Base-by-base conservation (phyloP, 805 yeast genomes). In the Yamadazyma akitaensis region DNA sequence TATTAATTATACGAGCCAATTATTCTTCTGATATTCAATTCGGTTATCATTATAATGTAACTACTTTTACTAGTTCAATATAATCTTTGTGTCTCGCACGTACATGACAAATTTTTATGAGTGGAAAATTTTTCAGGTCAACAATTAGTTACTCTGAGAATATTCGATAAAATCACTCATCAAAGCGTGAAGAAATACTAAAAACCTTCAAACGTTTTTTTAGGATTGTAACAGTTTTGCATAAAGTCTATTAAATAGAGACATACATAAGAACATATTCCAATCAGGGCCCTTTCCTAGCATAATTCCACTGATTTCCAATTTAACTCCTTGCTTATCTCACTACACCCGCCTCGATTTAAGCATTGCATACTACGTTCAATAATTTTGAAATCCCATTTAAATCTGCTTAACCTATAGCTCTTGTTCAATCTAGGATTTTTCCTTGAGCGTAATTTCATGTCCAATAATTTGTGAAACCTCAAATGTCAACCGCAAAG, bases 401-500 rank as follows among this genome's bases (percentile, higher is more conserved):
- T 12, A 28, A 28, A 13, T 28, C 32, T 28, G 32, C 32, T 13
- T 28, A 9, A 28, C 32, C 32, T 12, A 28, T 28, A 28, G n/a
- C 32, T 28, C 32, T 28, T 28, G 4, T 28, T 13, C 10, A 28
- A 12, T 28, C n/a, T 7, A 14, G 38, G 31, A 14, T 14, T 34
- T 19, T 45, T 32, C 37, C 43, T 24, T 25, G 19, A 18, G 17
- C n/a, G 7, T 14, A 26, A 11, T 32, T 41, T 41, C 37, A 41
- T 41, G 43, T 41, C 32, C 43, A 41, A 31, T 33, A 41, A 32
- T 30, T 21, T 25, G 33, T 42, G 44, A 44, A 41, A 31, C 37
- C 36, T 14, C 32, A 32, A 31, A 53, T 51, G 60, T 53, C 59
- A 28, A 46, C 57, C 31, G 50, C 58, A 30, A 58, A 61, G 48